Evolutionary conservation across 257 asterid species (phyloP).

Genomic region (Gentiana macrophylla): DNA sequence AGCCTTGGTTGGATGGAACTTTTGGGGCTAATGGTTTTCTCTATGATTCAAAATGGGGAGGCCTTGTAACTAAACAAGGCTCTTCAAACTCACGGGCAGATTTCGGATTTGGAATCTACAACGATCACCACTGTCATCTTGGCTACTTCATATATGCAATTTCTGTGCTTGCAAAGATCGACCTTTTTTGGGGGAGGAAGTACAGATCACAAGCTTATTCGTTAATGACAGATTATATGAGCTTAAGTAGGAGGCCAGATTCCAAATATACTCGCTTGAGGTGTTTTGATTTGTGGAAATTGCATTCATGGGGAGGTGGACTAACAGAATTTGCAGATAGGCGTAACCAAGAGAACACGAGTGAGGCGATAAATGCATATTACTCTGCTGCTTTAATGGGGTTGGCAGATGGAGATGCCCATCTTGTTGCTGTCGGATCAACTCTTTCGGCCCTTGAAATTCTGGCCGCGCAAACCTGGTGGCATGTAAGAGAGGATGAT

Average conservation of each 20-base stretch:
- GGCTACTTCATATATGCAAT: constrained; percentile 85
- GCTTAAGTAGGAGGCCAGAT: constrained; percentile 36
- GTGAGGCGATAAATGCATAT: constrained; percentile 87
- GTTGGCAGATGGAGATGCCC: constrained; percentile 75
- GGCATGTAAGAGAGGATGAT: constrained; percentile 61
- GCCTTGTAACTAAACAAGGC: constrained; percentile 75
- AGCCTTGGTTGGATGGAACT: constrained; percentile 88
- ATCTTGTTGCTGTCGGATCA: constrained; percentile 62
- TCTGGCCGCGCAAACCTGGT: constrained; percentile 79
- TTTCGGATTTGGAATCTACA: constrained; percentile 79
- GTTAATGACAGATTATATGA: constrained; percentile 83
- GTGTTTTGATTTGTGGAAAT: constrained; percentile 66
- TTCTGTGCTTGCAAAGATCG: constrained; percentile 85
- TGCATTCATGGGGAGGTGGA: constrained; percentile 98
- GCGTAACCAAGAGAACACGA: constrained; percentile 83
- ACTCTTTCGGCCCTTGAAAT: constrained; percentile 66
- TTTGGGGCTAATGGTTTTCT: constrained; percentile 65
- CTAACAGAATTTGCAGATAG: constrained; percentile 86
- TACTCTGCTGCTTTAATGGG: constrained; percentile 95
- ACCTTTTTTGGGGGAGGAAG: constrained; percentile 82
- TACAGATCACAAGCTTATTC: constrained; percentile 65
- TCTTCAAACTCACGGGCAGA: constrained; percentile 70
- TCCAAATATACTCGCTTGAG: constrained; percentile 63
- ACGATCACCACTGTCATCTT: constrained; percentile 79
- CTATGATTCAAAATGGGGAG: constrained; percentile 86